Percentiles rank a stretch among this genome's conserved stretches.
phyloP scores from a whole-genome alignment of 495 filamentous ascomycete genomes.

The Podospora anserina region DNA sequence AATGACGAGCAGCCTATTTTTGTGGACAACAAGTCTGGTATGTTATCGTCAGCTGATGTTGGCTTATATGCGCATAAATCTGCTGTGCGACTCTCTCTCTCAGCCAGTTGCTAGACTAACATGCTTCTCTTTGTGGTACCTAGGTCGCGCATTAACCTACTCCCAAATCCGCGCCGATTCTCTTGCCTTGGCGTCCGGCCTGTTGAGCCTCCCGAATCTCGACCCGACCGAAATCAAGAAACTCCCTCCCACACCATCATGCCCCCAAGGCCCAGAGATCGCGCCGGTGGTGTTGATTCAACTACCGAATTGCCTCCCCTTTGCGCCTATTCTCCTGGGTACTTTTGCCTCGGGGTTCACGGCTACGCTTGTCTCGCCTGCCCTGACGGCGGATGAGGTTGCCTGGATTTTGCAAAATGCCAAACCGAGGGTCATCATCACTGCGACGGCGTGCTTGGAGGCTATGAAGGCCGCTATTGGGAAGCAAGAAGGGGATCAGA shows the following conservation, averaged over 20 bases:
- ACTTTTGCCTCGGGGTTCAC: constrained; percentile 32
- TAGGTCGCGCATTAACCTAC: constrained; percentile 30
- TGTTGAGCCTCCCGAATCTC: constrained; percentile 26
- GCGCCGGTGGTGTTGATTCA: constrained; percentile 36
- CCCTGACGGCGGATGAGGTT: constrained; percentile 35
- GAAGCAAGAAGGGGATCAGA: constrained; percentile 19
- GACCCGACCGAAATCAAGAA: constrained; percentile 25
- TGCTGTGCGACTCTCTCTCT: neutral
- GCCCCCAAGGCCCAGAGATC: constrained; percentile 31
- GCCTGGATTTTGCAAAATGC: constrained; percentile 37
- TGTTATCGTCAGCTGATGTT: neutral
- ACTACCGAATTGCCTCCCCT: constrained; percentile 33
- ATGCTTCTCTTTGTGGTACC: neutral
- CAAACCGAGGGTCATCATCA: constrained; percentile 33
- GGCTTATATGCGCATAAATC: neutral
- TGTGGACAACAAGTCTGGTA: constrained; percentile 31
- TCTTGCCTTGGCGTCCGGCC: constrained; percentile 25
- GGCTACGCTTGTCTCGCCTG: constrained; percentile 35
- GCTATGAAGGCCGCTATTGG: constrained; percentile 29
- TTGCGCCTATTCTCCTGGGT: constrained; percentile 30
- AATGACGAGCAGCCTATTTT: constrained; percentile 29
- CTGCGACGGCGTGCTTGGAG: constrained; percentile 27
- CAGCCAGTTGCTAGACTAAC: neutral
- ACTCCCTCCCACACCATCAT: constrained; percentile 32
- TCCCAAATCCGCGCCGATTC: constrained; percentile 27